Base-by-base conservation (phyloP, 106 monocot species). In the Amphibolis antarctica region DNA sequence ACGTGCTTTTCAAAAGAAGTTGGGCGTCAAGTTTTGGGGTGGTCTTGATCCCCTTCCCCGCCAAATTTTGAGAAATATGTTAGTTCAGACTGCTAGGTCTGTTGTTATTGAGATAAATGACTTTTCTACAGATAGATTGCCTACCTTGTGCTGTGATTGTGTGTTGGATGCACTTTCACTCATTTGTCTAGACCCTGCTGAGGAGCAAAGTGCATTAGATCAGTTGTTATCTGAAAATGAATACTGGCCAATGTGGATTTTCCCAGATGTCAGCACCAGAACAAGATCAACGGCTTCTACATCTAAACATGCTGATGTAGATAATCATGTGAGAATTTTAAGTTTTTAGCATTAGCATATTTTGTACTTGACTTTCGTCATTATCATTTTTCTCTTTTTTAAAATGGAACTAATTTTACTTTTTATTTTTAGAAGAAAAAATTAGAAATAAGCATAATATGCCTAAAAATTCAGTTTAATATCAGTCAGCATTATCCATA, bases 231-330 rank as follows among this genome's bases (percentile, higher is more conserved):
- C 69, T 29, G 79, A 81, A 54, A 69, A 74, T 19, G 66, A 76
- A 57, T 81, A 73, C 63, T 82, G 86, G 89, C 75, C 90, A 17
- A 59, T 84, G 21, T 96, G 89, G 96, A 74, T 75, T 48, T 46
- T 48, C 44, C 83, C 86, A 77, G 1, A 28, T 47, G 47, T 57
- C 20, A 47, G 46, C 42, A 36, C 50, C 67, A 70, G 60, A 45
- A 64, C 24, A 53, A 72, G 62, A 69, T 62, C 54, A 53, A 73
- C 71, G 42, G 62, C 26, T 7, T 1, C 29, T 44, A 14, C 24
- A 63, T 46, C 63, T 14, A 7, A 63, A 26, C 23, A 4, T 5
- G 13, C 46, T 22, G 11, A 15, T 24, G 10, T 10, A 24, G 63
- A 44, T 63, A 31, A 12, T 22, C 44, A 63, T 63, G 63, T 63